Conservation (phyloP, 805 yeast species). For the Saccharomycopsis sp. region DNA sequence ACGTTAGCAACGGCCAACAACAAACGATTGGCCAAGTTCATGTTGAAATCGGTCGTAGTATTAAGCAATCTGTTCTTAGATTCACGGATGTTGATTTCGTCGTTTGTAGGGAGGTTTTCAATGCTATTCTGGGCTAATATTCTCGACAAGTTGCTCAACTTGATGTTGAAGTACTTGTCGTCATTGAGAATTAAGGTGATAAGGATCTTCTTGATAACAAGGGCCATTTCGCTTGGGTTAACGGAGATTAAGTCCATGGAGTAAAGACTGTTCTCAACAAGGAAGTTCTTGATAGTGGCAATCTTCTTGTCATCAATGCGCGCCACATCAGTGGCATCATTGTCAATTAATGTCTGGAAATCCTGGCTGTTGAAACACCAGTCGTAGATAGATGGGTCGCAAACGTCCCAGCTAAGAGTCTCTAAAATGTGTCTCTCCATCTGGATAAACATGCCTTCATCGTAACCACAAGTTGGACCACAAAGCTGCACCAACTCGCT, state of each 20-base stretch:
- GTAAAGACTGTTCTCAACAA: slow-evolving; percentile 17
- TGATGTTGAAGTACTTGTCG: slow-evolving; percentile 40
- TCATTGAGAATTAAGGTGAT: slow-evolving; percentile 40
- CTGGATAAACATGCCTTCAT: slow-evolving; percentile 56
- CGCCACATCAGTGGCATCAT: slow-evolving; percentile 32
- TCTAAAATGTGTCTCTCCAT: slow-evolving; percentile 74
- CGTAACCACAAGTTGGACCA: slow-evolving; percentile 56
- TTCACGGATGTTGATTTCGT: slow-evolving; percentile 32
- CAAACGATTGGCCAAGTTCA: slow-evolving; percentile 42
- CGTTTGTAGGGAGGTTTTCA: slow-evolving; percentile 36
- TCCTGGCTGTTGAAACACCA: slow-evolving; percentile 43
- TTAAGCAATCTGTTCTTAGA: slow-evolving; percentile 32
- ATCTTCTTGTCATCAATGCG: slow-evolving; percentile 14
- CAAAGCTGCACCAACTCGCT: slow-evolving; percentile 67
- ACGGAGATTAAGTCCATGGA: slow-evolving; percentile 16
- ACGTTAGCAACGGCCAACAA: slow-evolving; percentile 25
- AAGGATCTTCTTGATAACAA: slow-evolving; percentile 31
- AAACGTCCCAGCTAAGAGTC: slow-evolving; percentile 67
- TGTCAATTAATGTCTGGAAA: slow-evolving; percentile 45
- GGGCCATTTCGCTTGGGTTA: slow-evolving; percentile 19
- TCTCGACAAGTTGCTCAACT: slow-evolving; percentile 42
- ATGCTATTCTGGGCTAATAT: slow-evolving; percentile 43
- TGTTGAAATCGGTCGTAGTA: slow-evolving; percentile 42
- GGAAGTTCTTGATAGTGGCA: slow-evolving; percentile 17
- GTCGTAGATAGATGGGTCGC: slow-evolving; percentile 41